Base-by-base conservation (phyloP, 2,329 filamentous ascomycete species). In the Aspergillus sp. region DNA sequence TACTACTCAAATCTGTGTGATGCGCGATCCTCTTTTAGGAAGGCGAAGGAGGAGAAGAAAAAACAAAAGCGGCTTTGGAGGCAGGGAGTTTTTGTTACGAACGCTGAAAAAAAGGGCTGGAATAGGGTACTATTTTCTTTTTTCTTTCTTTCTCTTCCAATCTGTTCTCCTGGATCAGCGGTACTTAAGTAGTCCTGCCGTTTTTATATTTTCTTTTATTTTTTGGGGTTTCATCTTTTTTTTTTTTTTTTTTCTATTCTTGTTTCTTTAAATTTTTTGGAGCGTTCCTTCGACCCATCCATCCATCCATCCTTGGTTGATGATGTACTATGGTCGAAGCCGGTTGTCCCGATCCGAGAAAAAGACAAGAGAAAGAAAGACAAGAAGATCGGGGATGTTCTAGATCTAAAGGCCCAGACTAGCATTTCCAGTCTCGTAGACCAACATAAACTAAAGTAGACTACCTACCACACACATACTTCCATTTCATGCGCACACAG, bases 1-100 rank as follows among this genome's bases (percentile, higher is more conserved):
- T 63, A 59, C 61, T 65, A 62, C 61, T 60, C 60, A 60, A 60
- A 15, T 36, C 11, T 58, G 60, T 62, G 19, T 32, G 63, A 62
- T 62, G 62, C 54, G 60, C 62, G 54, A 58, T 59, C 58, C 38
- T 32, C 59, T 50, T 52, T 60, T 47, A 32, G 58, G 41, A 62
- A 59, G 53, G 50, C 42, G 30, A 53, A 54, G 23, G 25, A 48
- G 54, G 32, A 36, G 5, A 13, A 36, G 5, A 13, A 36, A 36
- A 36, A 54, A 23, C 56, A 56, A 50, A n/a, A 44, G 17, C 53
- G 53, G 32, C 32, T 39, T 61, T 55, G 50, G 51, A 56, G 38
- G 54, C 41, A 47, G 44, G 10, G 19, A 25, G 54, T 52, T 42
- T 36, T 13, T 36, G 32, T 36, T 36, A 36, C 32, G 11, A 36